Percentiles rank a stretch among this genome's conserved stretches.
phyloP scores from a whole-genome alignment of 331 rosid genomes.

The Acacia concinna region DNA sequence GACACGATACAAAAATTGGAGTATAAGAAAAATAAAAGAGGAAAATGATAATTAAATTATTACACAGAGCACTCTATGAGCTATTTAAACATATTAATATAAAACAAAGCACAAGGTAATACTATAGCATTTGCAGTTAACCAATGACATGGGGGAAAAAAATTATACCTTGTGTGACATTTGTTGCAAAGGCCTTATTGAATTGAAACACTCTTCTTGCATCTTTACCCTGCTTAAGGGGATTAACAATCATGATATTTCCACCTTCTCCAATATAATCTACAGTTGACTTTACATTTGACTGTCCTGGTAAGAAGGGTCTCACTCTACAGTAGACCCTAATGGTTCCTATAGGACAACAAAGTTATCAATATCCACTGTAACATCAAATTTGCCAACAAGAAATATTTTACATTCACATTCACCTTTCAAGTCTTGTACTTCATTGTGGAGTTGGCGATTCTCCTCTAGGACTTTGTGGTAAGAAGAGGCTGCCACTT shows the following conservation, averaged over 20 bases:
- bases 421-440: constrained; percentile 96
- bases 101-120: constrained; percentile 16
- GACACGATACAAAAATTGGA: neutral
- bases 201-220: constrained; percentile 87
- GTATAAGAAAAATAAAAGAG: neutral
- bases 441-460: constrained; percentile 86
- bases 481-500: constrained; percentile 85
- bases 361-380: constrained; percentile 20
- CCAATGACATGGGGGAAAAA: neutral
- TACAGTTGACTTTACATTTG: constrained; percentile 66
- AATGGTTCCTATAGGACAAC: constrained; percentile 65
- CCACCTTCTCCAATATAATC: constrained; percentile 98
- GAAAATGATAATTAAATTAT: neutral
- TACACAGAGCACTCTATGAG: neutral
- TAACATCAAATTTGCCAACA: constrained; percentile 10
- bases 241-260: constrained; percentile 88
- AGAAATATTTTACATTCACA: constrained; percentile 12
- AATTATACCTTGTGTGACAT: constrained; percentile 82
- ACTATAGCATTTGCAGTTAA: neutral
- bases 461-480: constrained; percentile 89
- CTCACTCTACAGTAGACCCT: constrained; percentile 95
- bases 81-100: neutral
- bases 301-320: constrained; percentile 80
- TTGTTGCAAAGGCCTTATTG: constrained; percentile 84
- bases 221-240: constrained; percentile 82